These are phyloP conservation scores for Dicorynia guianensis DNA, from an alignment of 306 rosid species.

Conservation along the genomic window DNA sequence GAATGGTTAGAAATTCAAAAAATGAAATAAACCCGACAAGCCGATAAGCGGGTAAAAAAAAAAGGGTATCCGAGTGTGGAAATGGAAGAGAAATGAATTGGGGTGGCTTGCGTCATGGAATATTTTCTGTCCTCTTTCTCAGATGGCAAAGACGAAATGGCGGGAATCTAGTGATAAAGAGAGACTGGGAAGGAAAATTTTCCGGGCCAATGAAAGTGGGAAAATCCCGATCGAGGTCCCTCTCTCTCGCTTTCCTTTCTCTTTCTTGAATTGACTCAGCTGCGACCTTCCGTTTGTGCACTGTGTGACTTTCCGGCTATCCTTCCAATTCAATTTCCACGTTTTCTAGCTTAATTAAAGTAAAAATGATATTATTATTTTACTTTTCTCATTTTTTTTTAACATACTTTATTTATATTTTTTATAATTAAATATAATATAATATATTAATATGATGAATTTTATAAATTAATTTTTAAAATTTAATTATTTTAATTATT, in stretches of 20 bases:
- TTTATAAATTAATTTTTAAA: no score
- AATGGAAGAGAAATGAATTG: no score
- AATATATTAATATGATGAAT: no score
- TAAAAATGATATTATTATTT: no score
- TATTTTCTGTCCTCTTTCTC: not conserved
- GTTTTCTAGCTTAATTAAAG: no score
- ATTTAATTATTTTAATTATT: no score
- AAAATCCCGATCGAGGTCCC: slow-evolving; percentile 1
- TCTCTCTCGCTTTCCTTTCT: not conserved
- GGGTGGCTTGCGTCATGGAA: not conserved
- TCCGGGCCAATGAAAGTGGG: slow-evolving; percentile 26
- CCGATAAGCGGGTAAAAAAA: not conserved
- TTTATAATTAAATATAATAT: no score
- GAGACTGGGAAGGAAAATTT: slow-evolving; percentile 32
- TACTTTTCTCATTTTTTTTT: no score
- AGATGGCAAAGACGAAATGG: slow-evolving; percentile 20
- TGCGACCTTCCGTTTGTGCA: not conserved
- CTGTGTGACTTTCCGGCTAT: no score
- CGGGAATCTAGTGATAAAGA: slow-evolving; percentile 40
- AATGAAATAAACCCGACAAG: not conserved
- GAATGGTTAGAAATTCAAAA: not conserved
- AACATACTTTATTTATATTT: no score
- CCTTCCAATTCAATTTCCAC: no score
- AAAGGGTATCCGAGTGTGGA: not conserved
- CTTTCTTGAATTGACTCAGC: not conserved